A percentile compares a stretch with the other conserved stretches of the same genome.
phyloP scores from a whole-genome alignment of 2,329 filamentous ascomycete genomes.

The Neurospora sp. region DNA sequence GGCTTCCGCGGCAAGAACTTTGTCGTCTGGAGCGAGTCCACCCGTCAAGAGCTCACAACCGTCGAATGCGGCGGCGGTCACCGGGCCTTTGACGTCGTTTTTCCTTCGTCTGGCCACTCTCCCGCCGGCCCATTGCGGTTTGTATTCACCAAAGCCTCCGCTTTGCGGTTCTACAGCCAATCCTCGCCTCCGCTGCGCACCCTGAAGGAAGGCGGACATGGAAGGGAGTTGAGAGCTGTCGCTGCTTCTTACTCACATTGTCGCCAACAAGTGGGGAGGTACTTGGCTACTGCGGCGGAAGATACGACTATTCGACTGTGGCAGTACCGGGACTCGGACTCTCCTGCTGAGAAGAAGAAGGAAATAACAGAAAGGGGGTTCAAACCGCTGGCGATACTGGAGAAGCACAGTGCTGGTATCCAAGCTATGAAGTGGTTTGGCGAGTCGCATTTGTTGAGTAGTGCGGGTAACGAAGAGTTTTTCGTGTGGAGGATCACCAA shows the following conservation, averaged over 20 bases:
- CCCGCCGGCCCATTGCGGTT: constrained; percentile 36
- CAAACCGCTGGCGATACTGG: constrained; percentile 53
- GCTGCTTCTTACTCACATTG: constrained; percentile 27
- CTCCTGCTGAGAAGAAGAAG: too few species aligned
- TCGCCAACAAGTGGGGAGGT: constrained; percentile 21
- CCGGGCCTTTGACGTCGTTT: constrained; percentile 55
- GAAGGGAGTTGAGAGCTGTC: constrained; percentile 64
- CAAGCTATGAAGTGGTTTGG: constrained; percentile 71
- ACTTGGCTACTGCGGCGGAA: constrained; percentile 60
- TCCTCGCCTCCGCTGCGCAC: constrained; percentile 26
- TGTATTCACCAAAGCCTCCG: constrained; percentile 53
- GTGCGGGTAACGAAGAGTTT: constrained; percentile 80
- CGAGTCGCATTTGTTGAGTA: constrained; percentile 67
- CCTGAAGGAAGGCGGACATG: constrained; percentile 66
- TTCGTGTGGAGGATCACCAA: constrained; percentile 65
- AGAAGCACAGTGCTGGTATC: constrained; percentile 73
- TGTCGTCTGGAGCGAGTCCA: constrained; percentile 68
- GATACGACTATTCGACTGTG: constrained; percentile 68
- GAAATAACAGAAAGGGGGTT: constrained; percentile 12
- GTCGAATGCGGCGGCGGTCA: constrained; percentile 81
- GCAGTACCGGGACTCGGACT: constrained; percentile 25
- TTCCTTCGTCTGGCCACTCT: background rate
- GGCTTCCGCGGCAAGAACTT: constrained; percentile 77
- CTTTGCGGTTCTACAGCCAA: constrained; percentile 14
- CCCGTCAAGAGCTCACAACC: constrained; percentile 56